Base-by-base conservation (phyloP, 1,284 basidiomycete genomes). In the Ceratobasidium sp. region DNA sequence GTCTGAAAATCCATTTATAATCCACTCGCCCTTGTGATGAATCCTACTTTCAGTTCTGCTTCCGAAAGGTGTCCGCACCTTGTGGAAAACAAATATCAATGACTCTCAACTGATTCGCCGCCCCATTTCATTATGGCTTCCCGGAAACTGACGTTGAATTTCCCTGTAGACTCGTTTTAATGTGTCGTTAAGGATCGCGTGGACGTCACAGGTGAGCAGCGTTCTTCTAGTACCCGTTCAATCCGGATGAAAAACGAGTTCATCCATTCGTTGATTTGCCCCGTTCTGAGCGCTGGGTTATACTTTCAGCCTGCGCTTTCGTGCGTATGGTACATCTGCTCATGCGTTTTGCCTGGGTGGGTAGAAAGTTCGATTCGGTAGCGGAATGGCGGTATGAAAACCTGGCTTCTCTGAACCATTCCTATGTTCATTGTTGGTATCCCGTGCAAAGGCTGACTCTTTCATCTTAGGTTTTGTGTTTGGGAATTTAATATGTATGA, bases 191-290 rank as follows among this genome's bases (percentile, higher is more conserved):
- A n/a, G n/a, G n/a, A n/a, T n/a, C n/a, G n/a, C n/a, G n/a, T n/a
- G n/a, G n/a, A n/a, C n/a, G n/a, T n/a, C 33, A 11, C 11, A 42
- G 39, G 5, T 21, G 36, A 19, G 2, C 29, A 59, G 46, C 7
- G 52, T 44, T 14, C 14, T n/a, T 36, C 41, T 44, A 21, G 25
- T 7, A n/a, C 36, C 4, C 2, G 27, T 13, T 25, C 14, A 25
- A 21, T 39, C 64, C 9, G 75, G 80, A 84, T 78, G 86, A 88
- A 87, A n/a, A 87, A 81, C 77, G 84, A 89, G 87, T 88, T 89
- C 83, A 89, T 89, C 87, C 87, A 88, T 89, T 89, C 87, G 81
- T 89, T 88, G 87, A 89, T 54, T 78, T 77, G 78, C 79, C 79
- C 79, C 75, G 77, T 74, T 73, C 71, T 69, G 73, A 73, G 76